A percentile compares a stretch with the other conserved stretches of the same genome.
phyloP scores from a whole-genome alignment of 805 yeast species.

The Lipomyces oligophaga region DNA sequence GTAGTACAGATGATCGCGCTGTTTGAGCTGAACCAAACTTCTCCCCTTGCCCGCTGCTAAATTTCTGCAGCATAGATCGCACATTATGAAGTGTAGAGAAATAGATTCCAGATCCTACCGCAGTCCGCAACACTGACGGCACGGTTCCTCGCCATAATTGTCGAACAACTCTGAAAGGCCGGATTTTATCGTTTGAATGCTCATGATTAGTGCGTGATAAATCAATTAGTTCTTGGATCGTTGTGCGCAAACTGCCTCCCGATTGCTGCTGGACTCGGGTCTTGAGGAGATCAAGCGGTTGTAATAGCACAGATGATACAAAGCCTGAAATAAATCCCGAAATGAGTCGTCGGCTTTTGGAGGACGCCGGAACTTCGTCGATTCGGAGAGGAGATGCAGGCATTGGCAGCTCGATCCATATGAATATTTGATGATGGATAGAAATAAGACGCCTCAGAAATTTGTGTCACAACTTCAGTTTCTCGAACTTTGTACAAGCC shows the following conservation, averaged over 20 bases:
- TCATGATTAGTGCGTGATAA: too few relatives aligned
- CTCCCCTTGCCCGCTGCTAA: not conserved
- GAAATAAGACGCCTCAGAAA: too few relatives aligned
- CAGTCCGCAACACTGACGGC: constrained; percentile 85
- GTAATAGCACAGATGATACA: constrained; percentile 71
- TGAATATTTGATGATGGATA: too few relatives aligned
- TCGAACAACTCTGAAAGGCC: constrained; percentile 17
- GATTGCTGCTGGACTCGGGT: constrained; percentile 85
- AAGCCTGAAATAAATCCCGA: constrained; percentile 87
- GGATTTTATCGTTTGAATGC: too few relatives aligned
- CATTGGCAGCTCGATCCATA: too few relatives aligned
- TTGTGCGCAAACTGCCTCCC: too few relatives aligned
- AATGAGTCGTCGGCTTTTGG: constrained; percentile 42
- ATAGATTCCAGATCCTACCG: constrained; percentile 85
- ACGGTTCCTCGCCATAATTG: constrained; percentile 86
- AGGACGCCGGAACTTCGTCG: too few relatives aligned
- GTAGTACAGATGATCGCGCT: constrained; percentile 48
- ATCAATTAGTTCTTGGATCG: too few relatives aligned
- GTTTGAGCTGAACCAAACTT: not conserved
- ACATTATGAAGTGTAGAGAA: constrained; percentile 64
- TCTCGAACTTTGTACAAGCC: too few relatives aligned
- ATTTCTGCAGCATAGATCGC: constrained; percentile 38
- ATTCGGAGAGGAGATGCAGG: too few relatives aligned
- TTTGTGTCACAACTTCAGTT: too few relatives aligned
- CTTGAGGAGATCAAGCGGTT: constrained; percentile 85